phyloP scores from a whole-genome alignment of 1,139 yeast species.

The Pichia sp. region DNA sequence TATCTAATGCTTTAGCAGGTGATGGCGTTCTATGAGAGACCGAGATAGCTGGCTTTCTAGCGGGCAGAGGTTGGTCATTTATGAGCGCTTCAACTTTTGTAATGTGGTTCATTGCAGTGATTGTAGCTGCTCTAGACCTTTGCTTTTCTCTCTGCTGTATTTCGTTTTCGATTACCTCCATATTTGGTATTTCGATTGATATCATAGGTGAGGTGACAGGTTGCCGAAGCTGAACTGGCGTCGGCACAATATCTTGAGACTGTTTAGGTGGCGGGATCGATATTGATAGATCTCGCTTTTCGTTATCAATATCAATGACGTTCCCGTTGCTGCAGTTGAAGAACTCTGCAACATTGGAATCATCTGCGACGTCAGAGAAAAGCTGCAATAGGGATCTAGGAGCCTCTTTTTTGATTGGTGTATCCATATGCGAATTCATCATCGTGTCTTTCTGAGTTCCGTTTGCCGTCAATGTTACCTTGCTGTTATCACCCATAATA shows the following conservation, averaged over 20 bases:
- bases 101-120: constrained; percentile 9
- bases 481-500: constrained; percentile 4
- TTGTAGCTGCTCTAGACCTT: constrained; percentile 46
- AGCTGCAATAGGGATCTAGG: constrained; percentile 71
- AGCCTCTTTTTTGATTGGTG: constrained; percentile 41
- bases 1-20: constrained; percentile 23
- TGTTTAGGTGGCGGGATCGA: constrained; percentile 10
- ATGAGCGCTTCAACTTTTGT: constrained; percentile 10
- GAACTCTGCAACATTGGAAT: constrained; percentile 9
- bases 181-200: constrained; percentile 57
- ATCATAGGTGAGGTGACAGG: constrained; percentile 37
- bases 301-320: not conserved
- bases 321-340: not conserved
- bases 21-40: constrained; percentile 28
- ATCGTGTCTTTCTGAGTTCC: constrained; percentile 15
- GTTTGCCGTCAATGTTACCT: constrained; percentile 4
- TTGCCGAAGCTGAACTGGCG: constrained; percentile 4
- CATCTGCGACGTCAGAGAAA: constrained; percentile 45
- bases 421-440: constrained; percentile 13
- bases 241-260: constrained; percentile 1
- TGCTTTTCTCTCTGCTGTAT: constrained; percentile 35
- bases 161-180: constrained; percentile 32
- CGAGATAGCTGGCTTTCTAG: constrained; percentile 22
- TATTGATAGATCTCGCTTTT: constrained; percentile 4
- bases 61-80: constrained; percentile 15